Conservation (phyloP, 2,329 filamentous ascomycete genomes). For the Phialocephala subalpina region DNA sequence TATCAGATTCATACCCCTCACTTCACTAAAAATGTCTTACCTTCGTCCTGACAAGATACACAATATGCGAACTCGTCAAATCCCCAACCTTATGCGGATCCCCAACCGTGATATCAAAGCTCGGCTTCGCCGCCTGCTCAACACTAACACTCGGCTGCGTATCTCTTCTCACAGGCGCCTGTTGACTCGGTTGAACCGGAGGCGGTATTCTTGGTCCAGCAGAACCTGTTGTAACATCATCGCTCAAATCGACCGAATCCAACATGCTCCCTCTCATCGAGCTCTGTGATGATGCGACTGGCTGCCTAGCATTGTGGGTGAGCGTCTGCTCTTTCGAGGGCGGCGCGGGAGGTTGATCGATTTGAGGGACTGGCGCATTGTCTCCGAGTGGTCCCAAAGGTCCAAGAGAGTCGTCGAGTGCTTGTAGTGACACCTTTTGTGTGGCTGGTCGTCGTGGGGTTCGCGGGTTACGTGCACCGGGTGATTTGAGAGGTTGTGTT, state of each 20-base stretch:
- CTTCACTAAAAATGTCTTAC: constrained; percentile 54
- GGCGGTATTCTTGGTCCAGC: constrained; percentile 69
- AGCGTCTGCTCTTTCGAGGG: constrained; percentile 73
- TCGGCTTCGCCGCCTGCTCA: constrained; percentile 92
- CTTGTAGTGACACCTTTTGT: constrained; percentile 80
- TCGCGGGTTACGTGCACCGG: constrained; percentile 42
- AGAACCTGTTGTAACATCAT: constrained; percentile 52
- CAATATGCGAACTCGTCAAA: constrained; percentile 95
- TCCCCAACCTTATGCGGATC: constrained; percentile 99
- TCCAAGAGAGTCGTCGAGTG: constrained; percentile 77
- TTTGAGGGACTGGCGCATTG: constrained; percentile 45
- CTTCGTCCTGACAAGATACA: constrained; percentile 95
- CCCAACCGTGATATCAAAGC: constrained; percentile 88
- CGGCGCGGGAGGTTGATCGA: constrained; percentile 71
- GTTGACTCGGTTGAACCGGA: constrained; percentile 65
- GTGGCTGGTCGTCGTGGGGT: constrained; percentile 69
- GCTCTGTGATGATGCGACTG: constrained; percentile 52
- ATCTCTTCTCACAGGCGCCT: constrained; percentile 58
- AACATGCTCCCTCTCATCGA: constrained; percentile 58
- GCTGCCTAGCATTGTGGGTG: constrained; percentile 60
- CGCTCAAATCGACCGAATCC: constrained; percentile 76
- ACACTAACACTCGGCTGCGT: constrained; percentile 84
- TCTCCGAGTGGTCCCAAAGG: constrained; percentile 75
- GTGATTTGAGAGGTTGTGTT: constrained; percentile 40
- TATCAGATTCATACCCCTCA: constrained; percentile 30